Conservation (phyloP, 192 early-diverging fungal genomes). For the Coemansia sp. region DNA sequence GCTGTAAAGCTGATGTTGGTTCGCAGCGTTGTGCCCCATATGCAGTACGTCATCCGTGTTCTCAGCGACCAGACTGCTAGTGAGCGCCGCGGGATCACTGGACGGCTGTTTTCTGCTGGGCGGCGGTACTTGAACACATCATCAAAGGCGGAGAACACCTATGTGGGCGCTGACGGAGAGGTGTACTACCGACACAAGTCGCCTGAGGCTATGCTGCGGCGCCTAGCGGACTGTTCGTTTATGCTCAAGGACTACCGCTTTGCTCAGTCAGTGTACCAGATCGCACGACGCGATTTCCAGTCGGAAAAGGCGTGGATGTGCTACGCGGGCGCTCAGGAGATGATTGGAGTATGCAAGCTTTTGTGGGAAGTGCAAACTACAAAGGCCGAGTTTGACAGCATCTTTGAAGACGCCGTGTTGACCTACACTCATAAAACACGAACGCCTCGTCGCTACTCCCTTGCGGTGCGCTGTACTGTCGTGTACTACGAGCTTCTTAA, state of each 20-base stretch:
- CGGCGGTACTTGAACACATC: conserved; percentile 79
- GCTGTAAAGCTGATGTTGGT: conserved; percentile 63
- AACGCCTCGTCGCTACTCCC: conserved; percentile 54
- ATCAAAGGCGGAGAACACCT: conserved; percentile 16
- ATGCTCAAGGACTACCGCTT: conserved; percentile 94
- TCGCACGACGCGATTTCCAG: conserved; percentile 80
- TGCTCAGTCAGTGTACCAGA: conserved; percentile 87
- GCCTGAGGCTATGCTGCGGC: conserved; percentile 90
- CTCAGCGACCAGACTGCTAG: conserved; percentile 93
- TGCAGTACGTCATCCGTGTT: conserved; percentile 82
- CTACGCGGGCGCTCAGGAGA: conserved; percentile 81
- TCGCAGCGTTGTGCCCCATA: conserved; percentile 78
- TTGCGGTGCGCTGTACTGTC: conserved; percentile 71
- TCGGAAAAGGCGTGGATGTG: conserved; percentile 76
- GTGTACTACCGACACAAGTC: conserved; percentile 64
- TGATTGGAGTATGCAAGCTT: conserved; percentile 82
- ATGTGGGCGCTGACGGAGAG: conserved; percentile 27
- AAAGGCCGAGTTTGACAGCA: conserved; percentile 49
- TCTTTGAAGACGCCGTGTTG: conserved; percentile 73
- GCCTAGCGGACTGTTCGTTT: conserved; percentile 93
- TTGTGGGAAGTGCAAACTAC: conserved; percentile 65
- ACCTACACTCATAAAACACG: conserved; percentile 62
- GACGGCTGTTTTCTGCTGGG: conserved; percentile 80
- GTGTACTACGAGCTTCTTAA: conserved; percentile 83
- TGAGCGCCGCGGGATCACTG: conserved; percentile 83